Evolutionary conservation across 495 filamentous ascomycete genomes (phyloP).

Genomic region (Friedmanniomyces endolithicus): DNA sequence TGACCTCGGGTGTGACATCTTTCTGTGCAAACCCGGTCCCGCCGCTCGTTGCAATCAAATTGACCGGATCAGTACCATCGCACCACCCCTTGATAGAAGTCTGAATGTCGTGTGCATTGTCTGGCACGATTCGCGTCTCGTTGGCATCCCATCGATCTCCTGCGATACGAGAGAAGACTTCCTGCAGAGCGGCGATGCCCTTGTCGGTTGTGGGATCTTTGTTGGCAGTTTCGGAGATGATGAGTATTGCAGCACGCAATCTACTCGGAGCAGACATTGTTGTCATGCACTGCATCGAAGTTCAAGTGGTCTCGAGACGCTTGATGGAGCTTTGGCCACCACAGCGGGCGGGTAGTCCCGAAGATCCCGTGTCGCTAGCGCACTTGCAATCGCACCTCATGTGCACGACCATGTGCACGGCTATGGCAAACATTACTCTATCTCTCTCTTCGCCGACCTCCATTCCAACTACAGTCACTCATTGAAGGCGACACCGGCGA

Average conservation of each 20-base stretch:
- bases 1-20: conserved; percentile 79
- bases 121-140: conserved; percentile 65
- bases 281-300: background rate
- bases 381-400: no score
- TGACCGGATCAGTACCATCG: conserved; percentile 47
- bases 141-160: conserved; percentile 53
- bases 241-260: conserved; percentile 60
- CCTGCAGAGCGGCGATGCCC: conserved; percentile 48
- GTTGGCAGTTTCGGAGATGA: conserved; percentile 88
- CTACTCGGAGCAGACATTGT: conserved; percentile 5
- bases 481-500: background rate
- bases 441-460: background rate
- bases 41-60: conserved; percentile 77
- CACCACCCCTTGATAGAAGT: conserved; percentile 54
- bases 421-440: background rate
- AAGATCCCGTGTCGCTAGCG: background rate
- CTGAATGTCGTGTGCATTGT: conserved; percentile 65
- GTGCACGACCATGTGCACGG: no score
- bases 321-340: background rate
- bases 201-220: conserved; percentile 69
- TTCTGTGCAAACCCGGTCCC: conserved; percentile 88
- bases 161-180: conserved; percentile 52
- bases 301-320: background rate
- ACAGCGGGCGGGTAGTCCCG: background rate
- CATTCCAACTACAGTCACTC: background rate